Percentiles rank a stretch among this genome's conserved stretches.
phyloP scores from a whole-genome alignment of 2,329 filamentous ascomycete species.

The Truncatella angustata region DNA sequence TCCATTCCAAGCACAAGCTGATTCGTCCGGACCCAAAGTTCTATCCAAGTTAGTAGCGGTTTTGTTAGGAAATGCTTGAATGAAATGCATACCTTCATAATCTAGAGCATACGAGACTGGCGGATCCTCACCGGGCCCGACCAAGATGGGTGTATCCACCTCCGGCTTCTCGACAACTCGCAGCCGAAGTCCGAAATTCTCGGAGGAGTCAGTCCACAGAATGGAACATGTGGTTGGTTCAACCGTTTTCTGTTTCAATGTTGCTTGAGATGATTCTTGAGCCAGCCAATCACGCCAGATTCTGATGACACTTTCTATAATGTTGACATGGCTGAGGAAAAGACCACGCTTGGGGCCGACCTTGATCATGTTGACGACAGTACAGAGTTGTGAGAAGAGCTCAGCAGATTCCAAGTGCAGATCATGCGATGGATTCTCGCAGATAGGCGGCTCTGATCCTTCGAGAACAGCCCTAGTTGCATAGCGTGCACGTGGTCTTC shows the following conservation, averaged over 20 bases:
- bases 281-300: constrained; percentile 73
- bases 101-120: constrained; percentile 68
- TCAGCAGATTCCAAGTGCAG: constrained; percentile 68
- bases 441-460: constrained; percentile 21
- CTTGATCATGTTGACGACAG: constrained; percentile 66
- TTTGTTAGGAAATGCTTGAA: neutral
- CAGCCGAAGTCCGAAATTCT: constrained; percentile 68
- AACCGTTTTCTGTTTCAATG: constrained; percentile 21
- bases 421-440: constrained; percentile 53
- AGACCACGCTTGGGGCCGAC: constrained; percentile 58
- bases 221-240: constrained; percentile 36
- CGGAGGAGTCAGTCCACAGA: constrained; percentile 65
- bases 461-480: constrained; percentile 19
- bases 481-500: constrained; percentile 17
- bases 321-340: constrained; percentile 62
- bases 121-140: constrained; percentile 60
- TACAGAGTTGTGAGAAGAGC: constrained; percentile 72
- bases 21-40: constrained; percentile 64
- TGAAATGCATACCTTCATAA: constrained; percentile 59
- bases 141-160: constrained; percentile 50
- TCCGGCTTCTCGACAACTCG: constrained; percentile 54
- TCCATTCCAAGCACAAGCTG: constrained; percentile 66
- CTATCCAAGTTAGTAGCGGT: constrained; percentile 38
- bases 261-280: constrained; percentile 18
- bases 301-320: constrained; percentile 67